A percentile compares a stretch with the other conserved stretches of the same genome.
Conservation (phyloP, 495 filamentous ascomycete genomes). For the Lentithecium fluviatile region DNA sequence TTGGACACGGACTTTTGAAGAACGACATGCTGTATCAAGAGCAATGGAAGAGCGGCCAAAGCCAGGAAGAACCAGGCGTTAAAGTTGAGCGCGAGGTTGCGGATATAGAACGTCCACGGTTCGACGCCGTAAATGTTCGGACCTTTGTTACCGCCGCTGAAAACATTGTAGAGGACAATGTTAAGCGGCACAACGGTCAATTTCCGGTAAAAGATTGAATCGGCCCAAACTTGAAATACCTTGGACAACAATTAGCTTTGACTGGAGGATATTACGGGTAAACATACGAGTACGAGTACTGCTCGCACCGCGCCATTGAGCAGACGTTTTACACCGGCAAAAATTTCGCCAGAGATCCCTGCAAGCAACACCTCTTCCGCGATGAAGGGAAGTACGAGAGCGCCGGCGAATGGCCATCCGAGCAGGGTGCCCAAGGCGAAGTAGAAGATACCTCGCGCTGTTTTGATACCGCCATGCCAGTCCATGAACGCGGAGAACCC, state of each 20-base stretch:
- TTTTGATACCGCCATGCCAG: constrained; percentile 71
- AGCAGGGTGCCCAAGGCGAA: constrained; percentile 86
- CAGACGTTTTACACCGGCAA: constrained; percentile 56
- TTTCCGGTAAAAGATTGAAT: constrained; percentile 79
- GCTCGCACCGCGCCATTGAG: constrained; percentile 66
- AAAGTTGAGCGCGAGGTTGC: constrained; percentile 91
- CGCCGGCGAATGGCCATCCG: constrained; percentile 93
- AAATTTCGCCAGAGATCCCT: constrained; percentile 55
- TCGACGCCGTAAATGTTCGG: constrained; percentile 96
- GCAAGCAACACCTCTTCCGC: constrained; percentile 71
- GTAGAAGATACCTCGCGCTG: constrained; percentile 81
- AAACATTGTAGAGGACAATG: constrained; percentile 93
- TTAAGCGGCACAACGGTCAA: constrained; percentile 79
- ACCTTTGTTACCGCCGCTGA: constrained; percentile 71
- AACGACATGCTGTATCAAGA: constrained; percentile 52
- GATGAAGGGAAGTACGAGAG: constrained; percentile 77
- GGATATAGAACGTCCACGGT: constrained; percentile 94
- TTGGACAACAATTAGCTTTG: constrained; percentile 37
- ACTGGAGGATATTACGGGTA: not conserved
- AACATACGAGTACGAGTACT: constrained; percentile 66
- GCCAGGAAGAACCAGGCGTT: constrained; percentile 90
- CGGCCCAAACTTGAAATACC: constrained; percentile 62
- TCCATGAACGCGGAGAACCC: constrained; percentile 88
- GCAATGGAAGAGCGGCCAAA: constrained; percentile 64
- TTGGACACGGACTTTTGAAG: constrained; percentile 37